Evolutionary conservation across 2,329 filamentous ascomycete species (phyloP), one percentile per base, ranked within the genome.

Genomic region (Byssochlamys sp.): DNA sequence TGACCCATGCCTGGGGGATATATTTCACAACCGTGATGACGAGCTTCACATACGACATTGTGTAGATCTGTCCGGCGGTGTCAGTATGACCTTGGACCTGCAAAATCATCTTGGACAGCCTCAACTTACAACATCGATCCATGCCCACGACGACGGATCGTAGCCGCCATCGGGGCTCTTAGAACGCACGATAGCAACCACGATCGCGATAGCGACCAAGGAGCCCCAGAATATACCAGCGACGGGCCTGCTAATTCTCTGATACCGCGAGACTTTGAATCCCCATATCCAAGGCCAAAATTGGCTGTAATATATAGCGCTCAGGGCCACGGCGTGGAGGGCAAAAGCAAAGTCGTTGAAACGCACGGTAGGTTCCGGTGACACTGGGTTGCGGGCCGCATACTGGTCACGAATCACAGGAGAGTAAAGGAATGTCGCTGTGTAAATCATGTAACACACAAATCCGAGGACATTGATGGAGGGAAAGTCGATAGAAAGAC

Each of bases 291-390:
- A 65, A 2, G 85, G 82, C 65, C 81, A 84, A 66, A 95, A 88
- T 72, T 96, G 92, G 53, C 84, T 88, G 60, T 88, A 86, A n/a
- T 85, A 84, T 57, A 96, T 70, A 50, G 83, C 65, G 65, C 86
- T 90, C 61, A 95, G 75, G 9, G 91, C 61, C 14, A 90, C 78
- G 33, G 88, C 92, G 75, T 97, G 91, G 2, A 84, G 77, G 14
- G 91, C 91, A 71, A 97, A 97, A 12, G 85, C 83, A 59, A 97
- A 81, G 75, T 99, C 94, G 75, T 97, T 97, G 74, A 90, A 83
- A 57, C 88, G 84, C 29, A 96, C 91, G 0, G 91, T 94, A 2
- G 92, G 90, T 50, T 87, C 83, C 6, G 89, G 85, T 3, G 86
- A 84, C 52, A 81, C 73, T 2, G 83, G 84, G 72, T 97, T 84